Base-by-base conservation (phyloP, 352 stramenopile genomes). In the Phytophthora boehmeriae region DNA sequence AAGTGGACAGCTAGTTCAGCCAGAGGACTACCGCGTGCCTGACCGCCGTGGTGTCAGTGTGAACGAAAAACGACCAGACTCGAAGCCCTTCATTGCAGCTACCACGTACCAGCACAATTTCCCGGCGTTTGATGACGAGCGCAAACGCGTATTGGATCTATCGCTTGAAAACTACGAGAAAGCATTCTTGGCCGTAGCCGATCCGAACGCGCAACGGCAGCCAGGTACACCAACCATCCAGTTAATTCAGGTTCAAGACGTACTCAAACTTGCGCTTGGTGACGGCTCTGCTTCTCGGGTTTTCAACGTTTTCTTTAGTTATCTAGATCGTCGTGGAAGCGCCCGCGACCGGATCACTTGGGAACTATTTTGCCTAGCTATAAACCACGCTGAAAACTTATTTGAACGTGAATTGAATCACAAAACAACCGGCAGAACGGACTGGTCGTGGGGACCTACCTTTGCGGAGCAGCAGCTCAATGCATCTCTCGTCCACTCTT, bases 51-150 rank as follows among this genome's bases (percentile, higher is more conserved):
- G 76, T 20, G 69, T 90, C 22, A 85, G 73, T 52, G 72, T 72
- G 1, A 70, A 83, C 54, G 69, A 88, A 25, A 58, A 69, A 28
- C 47, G 55, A 17, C 61, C 65, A 4, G 57, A 61, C 11, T 51
- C 51, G n/a, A 83, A 83, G 57, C 76, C 78, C 16, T 92, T 92
- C 41, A 64, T 89, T 32, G 75, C 76, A 8, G 73, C 71, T 19
- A 93, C 58, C 49, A 89, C 75, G 23, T 90, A 92, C 50, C 63
- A 82, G 39, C 65, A 75, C 16, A 83, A 94, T 54, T 94, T 91
- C 55, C 44, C 71, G 8, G 63, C 68, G 16, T 88, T 80, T 61
- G 69, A 86, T 14, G 61, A 79, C 0, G 68, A 92, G 11, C 70
- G 77, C 63, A 68, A 61, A 19, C 60, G 66, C 6, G 66, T 90